Evolutionary conservation across 352 stramenopile genomes (phyloP), one percentile per base, ranked within the genome.

Genomic region (Globisporangium echinulatum): DNA sequence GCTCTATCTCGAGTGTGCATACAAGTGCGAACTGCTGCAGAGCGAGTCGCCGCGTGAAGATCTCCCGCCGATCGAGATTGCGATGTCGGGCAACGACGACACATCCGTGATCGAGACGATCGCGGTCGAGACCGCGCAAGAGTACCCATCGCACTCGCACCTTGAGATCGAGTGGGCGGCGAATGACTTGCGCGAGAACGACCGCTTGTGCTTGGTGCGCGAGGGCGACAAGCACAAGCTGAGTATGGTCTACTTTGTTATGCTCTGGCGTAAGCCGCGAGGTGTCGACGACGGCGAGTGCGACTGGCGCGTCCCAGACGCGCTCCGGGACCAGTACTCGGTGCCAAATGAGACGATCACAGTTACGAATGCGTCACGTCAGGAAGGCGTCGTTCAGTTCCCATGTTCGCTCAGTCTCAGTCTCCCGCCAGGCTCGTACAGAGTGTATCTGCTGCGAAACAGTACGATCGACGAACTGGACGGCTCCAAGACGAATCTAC

Each of bases 361-460:
- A 4, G 38, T 7, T 0, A 83, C 71, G 1, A 59, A 72, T 25
- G 33, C 49, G 3, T 68, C 60, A 0, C 68, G 67, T 38, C 55
- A 14, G 15, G 52, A 57, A 36, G 68, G 68, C 15, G 54, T 33
- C 19, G 9, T 71, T 5, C 64, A 66, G 3, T 63, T 84, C 14
- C 74, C 74, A 8, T 84, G 72, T 0, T 75, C 74, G 7, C 62
- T 76, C 7, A 68, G 67, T 11, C 53, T 84, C 52, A 81, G 74
- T 66, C 52, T 84, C 7, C 74, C 74, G 0, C 74, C 74, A 5
- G 74, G 74, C 1, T 57, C 64, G 3, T 84, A 84, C 62, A 67
- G 61, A 44, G 17, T 84, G 15, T 84, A 78, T 17, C 59, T 84
- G 38, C 48, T 84, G 39, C 68, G 74, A 59, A 81, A 84, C 37